These are phyloP conservation scores for Oxytropis ochrocephala DNA, from an alignment of 306 rosid genomes.

Conservation along the genomic window DNA sequence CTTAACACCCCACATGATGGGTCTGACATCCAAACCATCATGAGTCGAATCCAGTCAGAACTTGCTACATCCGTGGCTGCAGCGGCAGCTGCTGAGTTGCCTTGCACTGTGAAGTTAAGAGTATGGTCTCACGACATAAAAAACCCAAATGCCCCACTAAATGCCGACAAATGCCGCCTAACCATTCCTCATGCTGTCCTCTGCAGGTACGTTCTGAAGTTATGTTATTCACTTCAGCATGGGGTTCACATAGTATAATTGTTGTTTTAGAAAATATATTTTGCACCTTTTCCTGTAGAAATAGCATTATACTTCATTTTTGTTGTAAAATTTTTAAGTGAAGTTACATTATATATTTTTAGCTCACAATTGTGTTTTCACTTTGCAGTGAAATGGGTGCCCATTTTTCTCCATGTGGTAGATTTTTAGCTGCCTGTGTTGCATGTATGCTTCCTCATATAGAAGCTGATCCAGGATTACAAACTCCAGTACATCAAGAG, in stretches of 20 bases:
- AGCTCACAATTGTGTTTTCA: conserved; percentile 34
- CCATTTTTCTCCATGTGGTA: conserved; percentile 99
- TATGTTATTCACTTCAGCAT: neutral
- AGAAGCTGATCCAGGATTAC: conserved; percentile 82
- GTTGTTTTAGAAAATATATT: neutral
- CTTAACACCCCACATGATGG: conserved; percentile 38
- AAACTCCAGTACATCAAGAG: conserved; percentile 56
- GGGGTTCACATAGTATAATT: neutral
- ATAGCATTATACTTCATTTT: neutral
- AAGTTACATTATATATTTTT: neutral
- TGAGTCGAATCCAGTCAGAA: conserved; percentile 70
- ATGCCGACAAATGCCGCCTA: conserved; percentile 65
- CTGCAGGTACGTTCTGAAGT: conserved; percentile 62
- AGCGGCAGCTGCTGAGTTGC: conserved; percentile 85
- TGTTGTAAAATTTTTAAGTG: neutral
- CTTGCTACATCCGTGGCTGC: conserved; percentile 83
- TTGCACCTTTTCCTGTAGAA: neutral
- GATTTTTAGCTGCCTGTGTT: conserved; percentile 96
- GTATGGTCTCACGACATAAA: conserved; percentile 87
- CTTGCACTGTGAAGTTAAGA: conserved; percentile 93
- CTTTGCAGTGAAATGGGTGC: conserved; percentile 99
- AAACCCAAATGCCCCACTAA: conserved; percentile 65
- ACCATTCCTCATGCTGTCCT: conserved; percentile 89
- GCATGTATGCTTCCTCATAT: conserved; percentile 87
- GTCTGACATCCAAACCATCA: conserved; percentile 61